A percentile compares a stretch with the other conserved stretches of the same genome.
phyloP scores from a whole-genome alignment of 306 rosid genomes.

The Casuarina glauca region DNA sequence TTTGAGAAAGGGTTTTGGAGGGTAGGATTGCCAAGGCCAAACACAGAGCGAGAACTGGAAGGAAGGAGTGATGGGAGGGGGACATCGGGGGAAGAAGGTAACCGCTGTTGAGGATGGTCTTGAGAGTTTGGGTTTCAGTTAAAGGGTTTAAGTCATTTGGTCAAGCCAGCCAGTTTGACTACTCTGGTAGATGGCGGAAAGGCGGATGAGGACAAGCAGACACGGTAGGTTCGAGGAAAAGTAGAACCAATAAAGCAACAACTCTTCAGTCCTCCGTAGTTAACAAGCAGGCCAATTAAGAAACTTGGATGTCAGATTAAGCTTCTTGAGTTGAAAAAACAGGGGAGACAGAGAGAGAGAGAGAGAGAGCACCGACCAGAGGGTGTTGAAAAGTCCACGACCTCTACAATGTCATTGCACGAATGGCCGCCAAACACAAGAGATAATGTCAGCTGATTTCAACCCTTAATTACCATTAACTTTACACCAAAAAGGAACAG shows the following conservation, averaged over 20 bases:
- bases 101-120: no score
- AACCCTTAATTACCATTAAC: not conserved
- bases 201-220: not conserved
- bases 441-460: not conserved
- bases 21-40: slow-evolving; percentile 6
- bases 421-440: not conserved
- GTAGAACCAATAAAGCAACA: not conserved
- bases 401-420: not conserved
- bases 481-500: not conserved
- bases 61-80: slow-evolving; percentile 14
- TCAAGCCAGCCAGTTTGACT: not conserved
- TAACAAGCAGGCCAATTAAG: no score
- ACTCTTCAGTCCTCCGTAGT: no score
- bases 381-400: no score
- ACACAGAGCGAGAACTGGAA: not conserved
- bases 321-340: no score
- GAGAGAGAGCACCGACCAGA: no score
- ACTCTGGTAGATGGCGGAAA: not conserved
- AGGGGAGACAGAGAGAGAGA: no score
- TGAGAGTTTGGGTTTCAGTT: not conserved
- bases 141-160: not conserved
- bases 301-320: no score
- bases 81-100: slow-evolving; percentile 1
- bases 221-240: not conserved
- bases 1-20: slow-evolving; percentile 11